phyloP scores from a whole-genome alignment of 2,329 filamentous ascomycete genomes.

The Nemania sp. region DNA sequence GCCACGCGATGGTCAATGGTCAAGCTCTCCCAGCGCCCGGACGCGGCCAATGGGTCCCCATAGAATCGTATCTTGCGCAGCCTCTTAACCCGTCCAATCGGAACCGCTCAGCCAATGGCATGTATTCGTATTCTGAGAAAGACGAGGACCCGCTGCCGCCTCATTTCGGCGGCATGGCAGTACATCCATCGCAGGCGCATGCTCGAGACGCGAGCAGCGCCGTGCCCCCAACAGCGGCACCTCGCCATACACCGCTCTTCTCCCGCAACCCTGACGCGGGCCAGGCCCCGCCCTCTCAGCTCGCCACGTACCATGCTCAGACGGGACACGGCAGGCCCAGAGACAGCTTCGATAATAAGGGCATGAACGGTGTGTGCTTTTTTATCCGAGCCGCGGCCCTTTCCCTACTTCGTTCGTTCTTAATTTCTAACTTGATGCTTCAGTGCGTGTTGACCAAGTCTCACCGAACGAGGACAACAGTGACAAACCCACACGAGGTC shows the following conservation, averaged over 20 bases:
- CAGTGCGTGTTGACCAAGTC: constrained; percentile 44
- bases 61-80: constrained; percentile 58
- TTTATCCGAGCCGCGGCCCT: constrained; percentile 36
- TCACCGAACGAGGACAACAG: constrained; percentile 46
- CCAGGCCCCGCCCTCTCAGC: constrained; percentile 13
- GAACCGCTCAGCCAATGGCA: constrained; percentile 40
- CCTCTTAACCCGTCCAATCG: constrained; percentile 49
- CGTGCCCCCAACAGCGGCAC: constrained; percentile 54
- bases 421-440: constrained; percentile 8
- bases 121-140: constrained; percentile 45
- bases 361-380: constrained; percentile 50
- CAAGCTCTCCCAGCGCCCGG: constrained; percentile 41
- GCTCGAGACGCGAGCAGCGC: constrained; percentile 30
- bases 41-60: constrained; percentile 51
- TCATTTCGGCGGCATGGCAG: constrained; percentile 18
- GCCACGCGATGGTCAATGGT: constrained; percentile 29
- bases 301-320: constrained; percentile 44
- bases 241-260: constrained; percentile 55
- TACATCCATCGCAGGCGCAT: constrained; percentile 29
- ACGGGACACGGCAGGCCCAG: constrained; percentile 45
- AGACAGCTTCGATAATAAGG: constrained; percentile 47
- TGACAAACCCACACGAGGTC: constrained; percentile 43
- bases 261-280: constrained; percentile 30
- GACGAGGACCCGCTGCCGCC: constrained; percentile 27
- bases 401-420: too few relatives aligned